Percentiles rank a stretch among this genome's conserved stretches.
Conservation (phyloP, 805 yeast genomes). For the Tetrapisispora namnaoensis region DNA sequence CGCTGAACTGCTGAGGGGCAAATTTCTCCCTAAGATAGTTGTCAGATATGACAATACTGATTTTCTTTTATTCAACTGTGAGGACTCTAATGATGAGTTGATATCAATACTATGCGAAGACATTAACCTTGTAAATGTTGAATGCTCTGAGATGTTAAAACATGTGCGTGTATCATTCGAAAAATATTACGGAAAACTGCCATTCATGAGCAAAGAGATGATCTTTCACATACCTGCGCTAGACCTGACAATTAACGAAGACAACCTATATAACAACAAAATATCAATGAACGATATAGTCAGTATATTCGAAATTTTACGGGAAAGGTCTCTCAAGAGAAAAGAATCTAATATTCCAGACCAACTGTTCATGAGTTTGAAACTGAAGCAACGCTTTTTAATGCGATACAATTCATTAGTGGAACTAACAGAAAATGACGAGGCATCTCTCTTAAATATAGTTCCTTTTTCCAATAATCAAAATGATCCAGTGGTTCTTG, state of each 20-base stretch:
- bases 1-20: constrained; percentile 9
- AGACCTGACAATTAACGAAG: constrained; percentile 26
- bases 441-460: constrained; percentile 23
- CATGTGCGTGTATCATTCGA: constrained; percentile 20
- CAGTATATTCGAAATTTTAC: constrained; percentile 24
- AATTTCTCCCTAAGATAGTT: constrained; percentile 11
- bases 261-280: constrained; percentile 26
- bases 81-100: constrained; percentile 4
- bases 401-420: constrained; percentile 28
- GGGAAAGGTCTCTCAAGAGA: constrained; percentile 17
- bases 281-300: constrained; percentile 25
- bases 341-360: constrained; percentile 16
- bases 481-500: constrained; percentile 25
- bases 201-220: constrained; percentile 23
- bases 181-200: constrained; percentile 13
- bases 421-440: constrained; percentile 24
- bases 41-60: constrained; percentile 15
- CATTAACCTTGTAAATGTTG: constrained; percentile 7
- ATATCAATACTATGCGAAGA: constrained; percentile 17
- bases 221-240: constrained; percentile 20
- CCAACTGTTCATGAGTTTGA: constrained; percentile 12
- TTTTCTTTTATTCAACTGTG: constrained; percentile 18
- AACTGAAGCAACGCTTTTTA: constrained; percentile 24
- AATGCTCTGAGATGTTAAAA: constrained; percentile 16
- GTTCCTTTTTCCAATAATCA: constrained; percentile 26